Percentiles rank a stretch among this genome's conserved stretches.
Evolutionary conservation across 768 basidiomycete genomes (phyloP).

Genomic region (Rhodosporidiobolus odoratus): DNA sequence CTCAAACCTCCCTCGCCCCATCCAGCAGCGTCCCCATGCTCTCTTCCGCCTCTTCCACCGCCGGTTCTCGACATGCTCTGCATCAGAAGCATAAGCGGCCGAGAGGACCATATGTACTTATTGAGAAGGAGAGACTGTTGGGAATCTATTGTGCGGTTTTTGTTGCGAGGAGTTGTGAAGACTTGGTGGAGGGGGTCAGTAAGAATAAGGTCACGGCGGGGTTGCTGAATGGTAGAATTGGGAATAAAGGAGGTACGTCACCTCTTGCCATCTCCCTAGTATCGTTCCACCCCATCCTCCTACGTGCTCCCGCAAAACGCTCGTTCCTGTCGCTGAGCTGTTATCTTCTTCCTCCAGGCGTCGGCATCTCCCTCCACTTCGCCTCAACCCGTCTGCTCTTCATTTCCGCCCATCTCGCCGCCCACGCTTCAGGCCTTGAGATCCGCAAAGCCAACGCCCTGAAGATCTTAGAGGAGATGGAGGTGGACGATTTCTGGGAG

Average conservation of each 20-base stretch:
- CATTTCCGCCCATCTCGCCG: slow-evolving; percentile 84
- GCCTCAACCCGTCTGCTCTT: slow-evolving; percentile 78
- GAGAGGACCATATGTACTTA: slow-evolving; percentile 69
- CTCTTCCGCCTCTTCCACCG: no score
- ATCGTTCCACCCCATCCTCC: neutral
- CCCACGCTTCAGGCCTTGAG: slow-evolving; percentile 55
- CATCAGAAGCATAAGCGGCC: neutral
- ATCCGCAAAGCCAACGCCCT: slow-evolving; percentile 76
- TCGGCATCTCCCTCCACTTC: slow-evolving; percentile 81
- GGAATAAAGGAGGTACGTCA: slow-evolving; percentile 65
- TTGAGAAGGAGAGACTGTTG: slow-evolving; percentile 87
- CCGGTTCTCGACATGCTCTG: no score
- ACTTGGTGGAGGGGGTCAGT: slow-evolving; percentile 45
- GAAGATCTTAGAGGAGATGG: slow-evolving; percentile 85
- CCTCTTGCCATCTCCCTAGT: slow-evolving; percentile 41
- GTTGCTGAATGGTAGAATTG: slow-evolving; percentile 79
- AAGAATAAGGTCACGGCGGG: slow-evolving; percentile 82
- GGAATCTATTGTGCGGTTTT: slow-evolving; percentile 56
- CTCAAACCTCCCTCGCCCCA: no score
- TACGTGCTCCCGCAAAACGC: no score
- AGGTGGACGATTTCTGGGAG: slow-evolving; percentile 69
- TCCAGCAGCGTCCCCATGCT: no score
- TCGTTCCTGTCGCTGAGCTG: neutral
- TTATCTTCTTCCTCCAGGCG: slow-evolving; percentile 46
- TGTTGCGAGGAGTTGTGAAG: slow-evolving; percentile 46